Base-by-base conservation (phyloP, 2,329 filamentous ascomycete genomes). In the Incumbomyces delicatus region DNA sequence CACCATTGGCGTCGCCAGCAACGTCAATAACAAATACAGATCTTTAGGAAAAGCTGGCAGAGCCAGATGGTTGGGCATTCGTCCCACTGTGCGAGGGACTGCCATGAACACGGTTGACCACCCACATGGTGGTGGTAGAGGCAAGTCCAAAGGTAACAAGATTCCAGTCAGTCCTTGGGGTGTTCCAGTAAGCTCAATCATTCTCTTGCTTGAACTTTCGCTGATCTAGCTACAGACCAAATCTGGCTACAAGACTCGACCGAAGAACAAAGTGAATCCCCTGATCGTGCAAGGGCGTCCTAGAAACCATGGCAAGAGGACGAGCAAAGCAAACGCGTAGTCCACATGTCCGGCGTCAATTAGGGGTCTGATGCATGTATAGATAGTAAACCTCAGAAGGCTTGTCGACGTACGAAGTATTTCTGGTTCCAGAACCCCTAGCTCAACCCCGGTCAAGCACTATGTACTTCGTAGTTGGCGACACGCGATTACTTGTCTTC, bases 31-130 rank as follows among this genome's bases (percentile, higher is more conserved):
- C 65, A 87, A 95, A 56, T 94, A 94, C 67, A 76, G 80, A 55
- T 87, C 92, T 61, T 76, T 98, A 48, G 94, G 94, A 59, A 98
- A 98, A 72, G 92, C 92, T 58, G 92, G 92, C 62, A 80, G 94
- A 60, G 88, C 83, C 58, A 80, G 92, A 61, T 95, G 88, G 89
- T 69, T 96, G 56, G 92, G 92, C 62, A 95, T 94, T 61, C 77
- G 92, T 57, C 92, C 92, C 13, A 95, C 92, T 1, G 92, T 98
- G 37, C 82, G 94, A 73, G 94, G 92, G 83, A 71, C 96, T 59
- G 92, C 94, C 53, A 98, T 98, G 94, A 98, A 98, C 73, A 88
- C 90, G 80, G 85, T 81, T 59, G 92, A 98, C 62, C 92, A 98
- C 76, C 92, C 92, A 61, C 92, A 98, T 67, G 92, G 92, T 78